Evolutionary conservation across 2,329 filamentous ascomycete species (phyloP).

Genomic region (Coniosporium tulheliwenetii): DNA sequence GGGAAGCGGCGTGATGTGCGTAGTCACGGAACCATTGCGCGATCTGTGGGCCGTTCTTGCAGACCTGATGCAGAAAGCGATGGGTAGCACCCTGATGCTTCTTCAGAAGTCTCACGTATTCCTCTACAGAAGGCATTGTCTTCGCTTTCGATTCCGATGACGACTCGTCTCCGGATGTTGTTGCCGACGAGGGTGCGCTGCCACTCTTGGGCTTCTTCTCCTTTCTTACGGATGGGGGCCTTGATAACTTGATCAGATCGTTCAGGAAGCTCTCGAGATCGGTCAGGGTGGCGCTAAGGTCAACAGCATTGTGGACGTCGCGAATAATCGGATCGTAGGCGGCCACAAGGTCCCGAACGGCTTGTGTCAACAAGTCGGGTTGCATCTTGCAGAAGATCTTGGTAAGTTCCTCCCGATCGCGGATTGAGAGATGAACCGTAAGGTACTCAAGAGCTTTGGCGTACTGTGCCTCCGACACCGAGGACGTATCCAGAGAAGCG

Average conservation of each 20-base stretch:
- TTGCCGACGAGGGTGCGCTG: background rate
- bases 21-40: conserved; percentile 45
- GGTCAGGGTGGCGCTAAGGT: conserved; percentile 52
- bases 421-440: conserved; percentile 51
- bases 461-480: conserved; percentile 46
- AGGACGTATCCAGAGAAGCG: conserved; percentile 24
- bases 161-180: no score
- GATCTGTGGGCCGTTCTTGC: conserved; percentile 51
- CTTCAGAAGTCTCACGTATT: conserved; percentile 52
- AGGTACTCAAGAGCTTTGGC: conserved; percentile 53
- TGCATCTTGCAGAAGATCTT: conserved; percentile 49
- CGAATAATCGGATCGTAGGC: conserved; percentile 65
- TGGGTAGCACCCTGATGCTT: conserved; percentile 49
- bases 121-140: conserved; percentile 44
- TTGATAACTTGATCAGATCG: conserved; percentile 48
- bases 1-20: conserved; percentile 39
- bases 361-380: conserved; percentile 58
- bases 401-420: conserved; percentile 58
- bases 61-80: conserved; percentile 55
- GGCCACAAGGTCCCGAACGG: conserved; percentile 46
- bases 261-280: conserved; percentile 53
- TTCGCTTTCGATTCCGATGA: conserved; percentile 5
- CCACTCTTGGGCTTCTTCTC: conserved; percentile 9
- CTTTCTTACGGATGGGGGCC: conserved; percentile 10
- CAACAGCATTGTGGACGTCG: conserved; percentile 52